A percentile compares a stretch with the other conserved stretches of the same genome.
phyloP scores from a whole-genome alignment of 2,329 filamentous ascomycete genomes.

The Ceratocystis ficicola region DNA sequence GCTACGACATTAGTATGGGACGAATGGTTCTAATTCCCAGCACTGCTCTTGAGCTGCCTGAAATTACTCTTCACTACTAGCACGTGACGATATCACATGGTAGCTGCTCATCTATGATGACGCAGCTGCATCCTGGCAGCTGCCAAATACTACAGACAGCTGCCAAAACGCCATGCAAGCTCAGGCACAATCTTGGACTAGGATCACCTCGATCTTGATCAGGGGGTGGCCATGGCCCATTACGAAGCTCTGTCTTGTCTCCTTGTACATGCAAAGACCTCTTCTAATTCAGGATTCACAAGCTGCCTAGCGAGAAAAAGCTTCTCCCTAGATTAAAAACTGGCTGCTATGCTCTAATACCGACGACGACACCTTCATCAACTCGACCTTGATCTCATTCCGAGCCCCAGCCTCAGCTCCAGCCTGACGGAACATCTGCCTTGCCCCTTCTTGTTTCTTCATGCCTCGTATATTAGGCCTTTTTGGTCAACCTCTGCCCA shows the following conservation, averaged over 20 bases:
- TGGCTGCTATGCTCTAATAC: too few species aligned
- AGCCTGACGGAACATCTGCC: not conserved
- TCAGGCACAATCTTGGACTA: not conserved
- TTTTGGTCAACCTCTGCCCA: constrained; percentile 39
- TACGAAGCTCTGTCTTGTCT: not conserved
- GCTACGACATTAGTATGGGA: too few species aligned
- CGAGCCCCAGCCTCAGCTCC: not conserved
- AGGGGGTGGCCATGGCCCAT: constrained; percentile 4
- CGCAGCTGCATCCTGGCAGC: not conserved
- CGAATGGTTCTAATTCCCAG: too few species aligned
- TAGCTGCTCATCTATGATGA: not conserved
- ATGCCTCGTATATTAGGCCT: constrained; percentile 36
- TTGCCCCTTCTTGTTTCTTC: not conserved
- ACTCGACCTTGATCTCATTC: too few species aligned
- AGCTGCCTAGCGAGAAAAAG: not conserved
- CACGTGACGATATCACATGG: too few species aligned
- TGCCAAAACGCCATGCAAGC: not conserved
- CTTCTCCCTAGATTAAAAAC: too few species aligned
- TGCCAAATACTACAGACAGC: not conserved
- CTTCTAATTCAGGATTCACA: not conserved
- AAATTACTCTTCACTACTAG: too few species aligned
- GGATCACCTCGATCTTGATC: not conserved
- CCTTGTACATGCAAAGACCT: not conserved
- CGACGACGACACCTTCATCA: too few species aligned
- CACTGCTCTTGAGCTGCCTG: too few species aligned